A percentile compares a stretch with the other conserved stretches of the same genome.
Evolutionary conservation across 805 yeast genomes (phyloP).

Genomic region (Yamadazyma phyllophila): DNA sequence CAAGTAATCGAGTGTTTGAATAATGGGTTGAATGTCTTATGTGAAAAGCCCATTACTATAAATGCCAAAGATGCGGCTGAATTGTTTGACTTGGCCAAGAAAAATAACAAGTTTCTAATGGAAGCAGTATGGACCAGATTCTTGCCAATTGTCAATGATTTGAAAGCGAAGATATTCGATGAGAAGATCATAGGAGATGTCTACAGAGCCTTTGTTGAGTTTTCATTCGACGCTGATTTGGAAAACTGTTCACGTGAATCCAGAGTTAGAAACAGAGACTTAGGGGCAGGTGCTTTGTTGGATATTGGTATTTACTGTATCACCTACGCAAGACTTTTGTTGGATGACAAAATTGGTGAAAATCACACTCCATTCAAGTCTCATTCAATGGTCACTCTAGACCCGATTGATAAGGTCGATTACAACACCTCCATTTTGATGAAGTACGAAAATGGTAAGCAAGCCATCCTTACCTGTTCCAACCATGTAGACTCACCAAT

Average conservation of each 20-base stretch:
- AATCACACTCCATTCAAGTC: slow-evolving; percentile 24
- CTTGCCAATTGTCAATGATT: slow-evolving; percentile 42
- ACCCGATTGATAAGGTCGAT: slow-evolving; percentile 40
- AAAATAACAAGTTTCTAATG: slow-evolving; percentile 47
- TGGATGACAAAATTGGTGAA: slow-evolving; percentile 33
- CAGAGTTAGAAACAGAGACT: slow-evolving; percentile 41
- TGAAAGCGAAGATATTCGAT: slow-evolving; percentile 35
- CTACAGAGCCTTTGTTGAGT: slow-evolving; percentile 43
- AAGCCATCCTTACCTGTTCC: slow-evolving; percentile 36
- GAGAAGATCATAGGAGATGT: slow-evolving; percentile 48
- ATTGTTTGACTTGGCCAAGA: slow-evolving; percentile 42
- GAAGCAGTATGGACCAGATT: slow-evolving; percentile 61
- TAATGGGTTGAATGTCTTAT: slow-evolving; percentile 48
- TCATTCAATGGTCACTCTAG: slow-evolving; percentile 35
- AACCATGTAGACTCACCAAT: slow-evolving; percentile 25
- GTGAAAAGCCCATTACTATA: slow-evolving; percentile 56
- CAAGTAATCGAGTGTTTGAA: slow-evolving; percentile 42
- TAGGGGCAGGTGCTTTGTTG: slow-evolving; percentile 57
- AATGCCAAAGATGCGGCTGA: slow-evolving; percentile 44
- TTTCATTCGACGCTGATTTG: slow-evolving; percentile 36
- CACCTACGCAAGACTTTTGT: slow-evolving; percentile 43
- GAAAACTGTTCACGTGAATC: slow-evolving; percentile 27
- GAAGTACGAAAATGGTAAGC: slow-evolving; percentile 39
- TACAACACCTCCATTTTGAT: slow-evolving; percentile 36
- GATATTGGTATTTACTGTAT: slow-evolving; percentile 55